These are phyloP conservation scores for Fusarium lyarnte DNA, from an alignment of 2,329 filamentous ascomycete species.

Conservation along the genomic window DNA sequence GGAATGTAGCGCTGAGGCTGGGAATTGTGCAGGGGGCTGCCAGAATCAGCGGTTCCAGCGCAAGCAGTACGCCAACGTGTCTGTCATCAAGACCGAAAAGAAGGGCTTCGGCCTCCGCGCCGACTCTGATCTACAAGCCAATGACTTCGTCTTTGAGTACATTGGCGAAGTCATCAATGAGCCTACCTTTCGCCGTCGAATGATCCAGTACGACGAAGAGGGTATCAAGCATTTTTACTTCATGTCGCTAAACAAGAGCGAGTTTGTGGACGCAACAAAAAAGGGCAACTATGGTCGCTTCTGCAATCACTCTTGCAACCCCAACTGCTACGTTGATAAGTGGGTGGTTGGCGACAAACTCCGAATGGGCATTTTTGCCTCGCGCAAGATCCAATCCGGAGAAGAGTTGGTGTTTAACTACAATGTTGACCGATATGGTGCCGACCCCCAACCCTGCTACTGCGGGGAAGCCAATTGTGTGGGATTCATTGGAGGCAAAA, in stretches of 20 bases:
- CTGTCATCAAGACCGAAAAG: conserved; percentile 97
- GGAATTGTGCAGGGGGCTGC: conserved; percentile 86
- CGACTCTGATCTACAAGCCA: conserved; percentile 77
- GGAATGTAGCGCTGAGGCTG: conserved; percentile 83
- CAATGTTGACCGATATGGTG: conserved; percentile 97
- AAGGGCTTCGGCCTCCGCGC: conserved; percentile 94
- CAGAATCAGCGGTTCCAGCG: conserved; percentile 96
- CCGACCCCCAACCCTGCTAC: conserved; percentile 96
- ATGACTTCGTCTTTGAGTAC: conserved; percentile 98
- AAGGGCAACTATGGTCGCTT: conserved; percentile 96
- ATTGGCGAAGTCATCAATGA: conserved; percentile 99
- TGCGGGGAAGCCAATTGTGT: conserved; percentile 95
- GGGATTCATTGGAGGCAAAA: conserved; percentile 96
- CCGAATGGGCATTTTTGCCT: conserved; percentile 98
- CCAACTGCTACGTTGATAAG: conserved; percentile 99
- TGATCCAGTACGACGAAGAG: conserved; percentile 92
- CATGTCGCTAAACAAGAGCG: conserved; percentile 96
- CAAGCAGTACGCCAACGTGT: conserved; percentile 88
- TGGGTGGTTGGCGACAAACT: conserved; percentile 98
- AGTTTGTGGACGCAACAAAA: conserved; percentile 97
- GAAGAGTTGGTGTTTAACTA: conserved; percentile 99
- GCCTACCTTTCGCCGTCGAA: conserved; percentile 85
- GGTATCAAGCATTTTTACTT: conserved; percentile 99
- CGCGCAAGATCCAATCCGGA: conserved; percentile 83
- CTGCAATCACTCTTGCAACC: conserved; percentile 99